Evolutionary conservation across 78 protist genomes (phyloP), one percentile per base, ranked within the genome.

Genomic region (Dictyostelium brefeldianum): DNA sequence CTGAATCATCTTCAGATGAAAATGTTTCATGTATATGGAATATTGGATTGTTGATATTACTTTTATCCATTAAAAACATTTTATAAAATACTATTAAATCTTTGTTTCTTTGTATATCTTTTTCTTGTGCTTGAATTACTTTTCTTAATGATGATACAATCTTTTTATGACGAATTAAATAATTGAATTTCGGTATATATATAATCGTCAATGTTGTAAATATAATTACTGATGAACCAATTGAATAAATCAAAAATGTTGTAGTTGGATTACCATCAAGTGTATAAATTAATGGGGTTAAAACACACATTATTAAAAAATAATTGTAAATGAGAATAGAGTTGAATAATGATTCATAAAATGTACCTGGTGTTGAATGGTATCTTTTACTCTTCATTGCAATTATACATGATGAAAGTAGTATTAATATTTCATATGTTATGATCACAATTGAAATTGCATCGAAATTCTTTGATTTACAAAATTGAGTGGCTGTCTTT

Each of bases 281-380:
- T 22, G 56, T 36, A 64, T 46, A 82, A 27, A 43, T n/a, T 47
- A 82, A 51, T 29, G 90, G 90, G 6, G 53, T 29, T n/a, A 73
- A 8, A 1, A 41, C 47, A 18, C 50, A 9, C 4, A 82, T 31
- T 27, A 82, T 54, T 8, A 69, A 47, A 5, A 53, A 51, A 36
- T 69, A 82, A 15, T 82, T 82, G 31, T 82, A 82, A 6, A 82
- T 46, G n/a, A 69, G n/a, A 6, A 82, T 43, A 47, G 78, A 71
- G 29, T 64, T 82, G 36, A 64, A 82, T 17, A 43, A 22, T 5
- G 90, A 71, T 85, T 85, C 92, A 29, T 85, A 56, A 62, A 85
- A 85, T 14, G 92, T 85, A 20, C 92, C 92, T 46, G 92, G 92
- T 15, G 67, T 48, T 41, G 71, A 73, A 46, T 67, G 78, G 18